A percentile compares a stretch with the other conserved stretches of the same genome.
These are phyloP conservation scores for Aspergillus sp. DNA, from an alignment of 2,329 filamentous ascomycete genomes.

Conservation along the genomic window DNA sequence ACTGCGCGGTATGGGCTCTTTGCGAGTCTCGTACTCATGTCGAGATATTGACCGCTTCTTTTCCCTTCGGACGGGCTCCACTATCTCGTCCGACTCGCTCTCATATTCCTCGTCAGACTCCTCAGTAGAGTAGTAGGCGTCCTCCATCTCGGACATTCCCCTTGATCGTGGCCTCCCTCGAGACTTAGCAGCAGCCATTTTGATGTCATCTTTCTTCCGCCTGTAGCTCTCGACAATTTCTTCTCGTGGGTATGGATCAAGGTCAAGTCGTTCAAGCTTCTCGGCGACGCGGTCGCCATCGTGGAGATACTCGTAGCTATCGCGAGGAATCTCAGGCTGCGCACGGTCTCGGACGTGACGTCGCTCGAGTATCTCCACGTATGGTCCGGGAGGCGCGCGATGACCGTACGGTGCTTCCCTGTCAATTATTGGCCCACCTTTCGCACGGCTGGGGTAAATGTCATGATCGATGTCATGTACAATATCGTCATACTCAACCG, in stretches of 20 bases:
- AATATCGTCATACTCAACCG: slow-evolving; percentile 37
- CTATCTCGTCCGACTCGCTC: slow-evolving; percentile 22
- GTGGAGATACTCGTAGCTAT: slow-evolving; percentile 32
- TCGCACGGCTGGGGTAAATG: slow-evolving; percentile 29
- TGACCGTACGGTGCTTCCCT: slow-evolving; percentile 33
- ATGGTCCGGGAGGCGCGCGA: slow-evolving; percentile 42
- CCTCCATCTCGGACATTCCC: slow-evolving; percentile 11
- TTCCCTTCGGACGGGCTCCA: slow-evolving; percentile 7
- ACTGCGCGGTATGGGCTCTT: slow-evolving; percentile 14
- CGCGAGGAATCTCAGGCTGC: slow-evolving; percentile 38
- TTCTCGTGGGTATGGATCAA: slow-evolving; percentile 19
- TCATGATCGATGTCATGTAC: slow-evolving; percentile 35
- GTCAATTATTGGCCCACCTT: slow-evolving; percentile 33
- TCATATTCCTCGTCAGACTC: slow-evolving; percentile 20
- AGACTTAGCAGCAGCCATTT: neutral
- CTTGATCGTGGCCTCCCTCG: slow-evolving; percentile 14
- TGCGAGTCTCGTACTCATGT: slow-evolving; percentile 6
- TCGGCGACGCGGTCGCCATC: slow-evolving; percentile 21
- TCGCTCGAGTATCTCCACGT: slow-evolving; percentile 48
- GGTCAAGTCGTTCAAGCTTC: slow-evolving; percentile 35
- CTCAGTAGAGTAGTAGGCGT: slow-evolving; percentile 16
- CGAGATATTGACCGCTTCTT: slow-evolving; percentile 17
- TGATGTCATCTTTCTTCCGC: neutral
- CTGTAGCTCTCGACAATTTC: neutral
- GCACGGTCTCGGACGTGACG: slow-evolving; percentile 45